phyloP scores from a whole-genome alignment of 2,329 filamentous ascomycete species.

The Emericellopsis cladophorae region DNA sequence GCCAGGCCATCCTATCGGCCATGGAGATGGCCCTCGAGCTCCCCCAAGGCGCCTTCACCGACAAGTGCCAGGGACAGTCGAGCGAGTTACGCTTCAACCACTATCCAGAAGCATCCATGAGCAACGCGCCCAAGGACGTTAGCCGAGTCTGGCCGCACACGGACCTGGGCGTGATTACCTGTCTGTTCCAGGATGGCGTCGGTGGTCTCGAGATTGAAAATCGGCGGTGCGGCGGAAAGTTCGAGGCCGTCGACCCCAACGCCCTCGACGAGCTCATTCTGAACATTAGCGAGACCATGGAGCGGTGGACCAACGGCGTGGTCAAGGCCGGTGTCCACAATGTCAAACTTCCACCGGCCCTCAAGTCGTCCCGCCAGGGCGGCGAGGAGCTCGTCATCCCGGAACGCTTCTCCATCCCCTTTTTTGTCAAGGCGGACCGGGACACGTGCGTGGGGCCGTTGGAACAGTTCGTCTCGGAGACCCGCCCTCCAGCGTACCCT shows the following conservation, averaged over 20 bases:
- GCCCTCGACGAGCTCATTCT: slow-evolving; percentile 14
- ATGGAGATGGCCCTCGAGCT: slow-evolving; percentile 18
- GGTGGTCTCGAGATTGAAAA: slow-evolving; percentile 30
- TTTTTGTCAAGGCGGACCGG: slow-evolving; percentile 16
- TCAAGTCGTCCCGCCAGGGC: slow-evolving; percentile 1
- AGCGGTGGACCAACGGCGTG: slow-evolving; percentile 16
- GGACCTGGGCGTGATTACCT: slow-evolving; percentile 5
- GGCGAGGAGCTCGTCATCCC: slow-evolving; percentile 3
- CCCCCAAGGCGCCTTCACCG: slow-evolving; percentile 6
- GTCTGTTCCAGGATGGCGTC: slow-evolving; percentile 27
- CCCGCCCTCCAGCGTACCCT: background rate
- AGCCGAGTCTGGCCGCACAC: slow-evolving; percentile 6
- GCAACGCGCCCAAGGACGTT: slow-evolving; percentile 6
- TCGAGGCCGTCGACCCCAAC: slow-evolving; percentile 16
- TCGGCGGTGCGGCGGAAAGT: slow-evolving; percentile 13
- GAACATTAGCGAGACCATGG: slow-evolving; percentile 19
- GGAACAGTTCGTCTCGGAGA: background rate
- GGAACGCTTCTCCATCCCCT: slow-evolving; percentile 11
- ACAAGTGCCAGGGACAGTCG: slow-evolving; percentile 3
- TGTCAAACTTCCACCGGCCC: background rate
- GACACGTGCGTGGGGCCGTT: slow-evolving; percentile 1
- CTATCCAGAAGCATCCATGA: slow-evolving; percentile 10
- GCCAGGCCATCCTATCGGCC: slow-evolving; percentile 14
- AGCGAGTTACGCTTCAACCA: slow-evolving; percentile 7
- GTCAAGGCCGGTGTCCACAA: slow-evolving; percentile 2